A percentile compares a stretch with the other conserved stretches of the same genome.
Evolutionary conservation across 2,329 filamentous ascomycete species (phyloP).

Genomic region (Botrytis fabae): DNA sequence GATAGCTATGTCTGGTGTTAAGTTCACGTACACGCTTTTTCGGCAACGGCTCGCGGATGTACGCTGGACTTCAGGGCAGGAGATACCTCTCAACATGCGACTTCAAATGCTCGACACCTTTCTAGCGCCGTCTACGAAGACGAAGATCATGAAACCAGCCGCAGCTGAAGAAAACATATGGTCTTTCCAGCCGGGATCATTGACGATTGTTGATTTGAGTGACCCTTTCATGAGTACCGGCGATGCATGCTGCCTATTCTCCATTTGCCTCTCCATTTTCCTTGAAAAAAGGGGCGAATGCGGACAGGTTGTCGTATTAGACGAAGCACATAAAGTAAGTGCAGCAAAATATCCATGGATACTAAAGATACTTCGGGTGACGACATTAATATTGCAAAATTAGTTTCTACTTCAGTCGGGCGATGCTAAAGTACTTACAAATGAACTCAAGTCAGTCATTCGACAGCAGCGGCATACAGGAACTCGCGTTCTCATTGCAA

Average conservation of each 20-base stretch:
- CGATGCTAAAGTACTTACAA: slow-evolving; percentile 59
- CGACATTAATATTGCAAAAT: slow-evolving; percentile 1
- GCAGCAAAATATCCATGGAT: background rate
- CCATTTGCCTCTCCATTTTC: slow-evolving; percentile 67
- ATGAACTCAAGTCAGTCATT: slow-evolving; percentile 61
- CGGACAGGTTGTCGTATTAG: slow-evolving; percentile 66
- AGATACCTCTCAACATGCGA: slow-evolving; percentile 55
- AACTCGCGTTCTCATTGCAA: slow-evolving; percentile 67
- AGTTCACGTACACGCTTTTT: slow-evolving; percentile 2
- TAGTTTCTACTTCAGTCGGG: slow-evolving; percentile 59
- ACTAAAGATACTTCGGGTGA: background rate
- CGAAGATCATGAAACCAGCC: slow-evolving; percentile 3
- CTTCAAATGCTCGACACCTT: slow-evolving; percentile 67
- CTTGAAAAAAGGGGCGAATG: slow-evolving; percentile 52
- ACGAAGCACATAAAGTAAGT: slow-evolving; percentile 69
- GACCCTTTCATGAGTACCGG: slow-evolving; percentile 68
- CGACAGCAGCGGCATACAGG: slow-evolving; percentile 70
- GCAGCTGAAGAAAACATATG: slow-evolving; percentile 6
- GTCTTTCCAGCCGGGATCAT: slow-evolving; percentile 45
- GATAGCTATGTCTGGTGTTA: slow-evolving; percentile 4
- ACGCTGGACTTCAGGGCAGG: slow-evolving; percentile 35
- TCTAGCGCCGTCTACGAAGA: slow-evolving; percentile 42
- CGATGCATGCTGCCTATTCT: slow-evolving; percentile 70
- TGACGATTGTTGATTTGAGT: slow-evolving; percentile 71
- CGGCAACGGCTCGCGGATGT: background rate